phyloP scores from a whole-genome alignment of 2,329 filamentous ascomycete species.

The Pleurostoma richardsiae region DNA sequence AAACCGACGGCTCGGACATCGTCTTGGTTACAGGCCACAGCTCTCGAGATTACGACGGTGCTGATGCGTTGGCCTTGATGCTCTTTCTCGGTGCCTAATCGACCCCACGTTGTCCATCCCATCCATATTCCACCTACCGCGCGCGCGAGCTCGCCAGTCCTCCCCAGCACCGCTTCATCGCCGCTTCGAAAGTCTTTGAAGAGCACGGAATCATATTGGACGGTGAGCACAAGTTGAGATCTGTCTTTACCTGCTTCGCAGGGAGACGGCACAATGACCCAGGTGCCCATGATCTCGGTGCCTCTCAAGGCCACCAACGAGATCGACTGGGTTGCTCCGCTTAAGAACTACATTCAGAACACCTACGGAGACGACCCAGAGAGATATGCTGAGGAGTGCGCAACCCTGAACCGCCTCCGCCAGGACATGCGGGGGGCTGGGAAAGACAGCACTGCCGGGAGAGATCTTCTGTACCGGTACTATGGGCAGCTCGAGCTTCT shows the following conservation, averaged over 20 bases:
- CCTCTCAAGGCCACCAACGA: constrained; percentile 93
- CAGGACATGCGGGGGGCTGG: constrained; percentile 98
- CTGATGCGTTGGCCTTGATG: no score
- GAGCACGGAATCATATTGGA: no score
- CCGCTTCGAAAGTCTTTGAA: no score
- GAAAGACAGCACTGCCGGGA: constrained; percentile 89
- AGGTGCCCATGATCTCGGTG: constrained; percentile 92
- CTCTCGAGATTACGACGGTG: no score
- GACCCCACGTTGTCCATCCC: no score
- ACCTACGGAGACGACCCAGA: constrained; percentile 97
- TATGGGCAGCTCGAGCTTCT: constrained; percentile 95
- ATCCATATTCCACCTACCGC: no score
- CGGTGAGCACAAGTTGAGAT: no score
- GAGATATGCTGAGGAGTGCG: constrained; percentile 91
- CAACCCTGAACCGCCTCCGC: constrained; percentile 84
- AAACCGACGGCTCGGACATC: no score
- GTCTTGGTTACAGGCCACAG: no score
- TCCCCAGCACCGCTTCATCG: no score
- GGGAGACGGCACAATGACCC: constrained; percentile 52
- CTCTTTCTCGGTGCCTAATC: no score
- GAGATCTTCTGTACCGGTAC: constrained; percentile 93
- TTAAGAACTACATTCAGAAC: constrained; percentile 89
- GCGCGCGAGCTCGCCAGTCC: no score
- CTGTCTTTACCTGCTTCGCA: not conserved
- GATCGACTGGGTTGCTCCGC: constrained; percentile 92